A percentile compares a stretch with the other conserved stretches of the same genome.
These are phyloP conservation scores for Colletotrichum navitas DNA, from an alignment of 2,329 filamentous ascomycete species.

Conservation along the genomic window DNA sequence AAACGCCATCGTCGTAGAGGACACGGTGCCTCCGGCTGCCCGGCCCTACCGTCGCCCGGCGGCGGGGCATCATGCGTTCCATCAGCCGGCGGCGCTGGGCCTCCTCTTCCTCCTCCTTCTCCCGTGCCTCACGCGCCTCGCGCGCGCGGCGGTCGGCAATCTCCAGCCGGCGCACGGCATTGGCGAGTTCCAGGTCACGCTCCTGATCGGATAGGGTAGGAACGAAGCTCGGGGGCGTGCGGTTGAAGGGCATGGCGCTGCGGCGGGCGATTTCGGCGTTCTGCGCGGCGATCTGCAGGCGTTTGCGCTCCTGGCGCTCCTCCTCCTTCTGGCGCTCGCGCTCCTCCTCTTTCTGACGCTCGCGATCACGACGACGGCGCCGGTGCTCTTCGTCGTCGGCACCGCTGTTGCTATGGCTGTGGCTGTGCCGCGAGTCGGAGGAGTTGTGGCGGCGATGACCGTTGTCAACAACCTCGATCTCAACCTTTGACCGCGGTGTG, in stretches of 20 bases:
- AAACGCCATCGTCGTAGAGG: conserved; percentile 55
- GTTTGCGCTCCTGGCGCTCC: conserved; percentile 47
- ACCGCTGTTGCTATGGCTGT: conserved; percentile 27
- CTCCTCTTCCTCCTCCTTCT: conserved; percentile 53
- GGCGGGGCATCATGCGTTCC: conserved; percentile 56
- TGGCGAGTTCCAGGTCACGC: conserved; percentile 52
- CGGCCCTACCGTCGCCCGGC: conserved; percentile 53
- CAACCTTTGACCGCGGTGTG: conserved; percentile 47
- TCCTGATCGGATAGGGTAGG: conserved; percentile 24
- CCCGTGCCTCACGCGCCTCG: conserved; percentile 51
- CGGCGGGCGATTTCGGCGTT: conserved; percentile 59
- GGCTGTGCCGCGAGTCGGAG: conserved; percentile 52
- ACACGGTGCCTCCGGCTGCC: conserved; percentile 53
- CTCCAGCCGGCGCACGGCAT: conserved; percentile 50
- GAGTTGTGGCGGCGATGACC: conserved; percentile 51
- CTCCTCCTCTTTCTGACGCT: conserved; percentile 46
- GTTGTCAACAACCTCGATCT: conserved; percentile 55
- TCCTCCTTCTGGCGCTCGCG: conserved; percentile 47
- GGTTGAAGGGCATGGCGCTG: conserved; percentile 47
- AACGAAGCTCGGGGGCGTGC: conserved; percentile 35
- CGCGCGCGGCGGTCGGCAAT: conserved; percentile 48
- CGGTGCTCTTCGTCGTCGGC: conserved; percentile 48
- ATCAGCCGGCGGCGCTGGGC: conserved; percentile 55
- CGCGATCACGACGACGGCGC: conserved; percentile 46
- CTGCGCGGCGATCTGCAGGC: conserved; percentile 54